Base-by-base conservation (phyloP, 805 yeast species). In the Zygosaccharomyces gambellarensis region DNA sequence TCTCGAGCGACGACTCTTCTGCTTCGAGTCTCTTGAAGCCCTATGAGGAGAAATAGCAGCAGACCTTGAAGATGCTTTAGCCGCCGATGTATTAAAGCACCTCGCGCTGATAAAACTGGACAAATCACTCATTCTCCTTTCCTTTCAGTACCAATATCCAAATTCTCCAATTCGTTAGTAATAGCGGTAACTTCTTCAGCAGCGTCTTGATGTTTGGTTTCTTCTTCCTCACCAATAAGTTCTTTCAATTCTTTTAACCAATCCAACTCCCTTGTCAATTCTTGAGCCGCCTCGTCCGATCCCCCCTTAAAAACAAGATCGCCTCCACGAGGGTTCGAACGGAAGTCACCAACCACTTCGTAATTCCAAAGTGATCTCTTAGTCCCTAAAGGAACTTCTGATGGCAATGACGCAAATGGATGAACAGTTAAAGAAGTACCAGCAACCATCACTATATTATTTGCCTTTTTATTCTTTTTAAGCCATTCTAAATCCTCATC, bases 381-480 rank as follows among this genome's bases (percentile, higher is more conserved):
- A 17, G 79, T 67, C 1, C 67, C 60, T 1, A 59, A 58, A 3
- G 74, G 72, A 0, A 84, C 78, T 58, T 86, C 90, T 2, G 78
- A 67, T 0, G 97, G 96, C 45, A 92, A 70, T 8, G 81, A 74
- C 0, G 97, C 96, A 75, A 92, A 92, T 2, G 99, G 99, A 54
- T 81, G 81, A 0, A 92, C 98, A 0, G 90, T 81, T 36, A 92
- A 75, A 0, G 96, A 87, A 0, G 97, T 89, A 1, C 99, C 99
- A 0, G 96, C 97, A 1, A 92, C 90, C 21, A 92, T 80, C 0
- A 89, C 88, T 25, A 90, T 64, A 57, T 84, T 89, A 23, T 82
- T 68, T 19, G 68, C 73, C 1, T 74, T 71, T 2, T 71, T 61
- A 30, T 77, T 62, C 51, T 78, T 80, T 19, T 72, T 71, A 44